Percentiles rank a stretch among this genome's conserved stretches.
phyloP scores from a whole-genome alignment of 1,139 yeast genomes.

The Geotrichum aggregatum region DNA sequence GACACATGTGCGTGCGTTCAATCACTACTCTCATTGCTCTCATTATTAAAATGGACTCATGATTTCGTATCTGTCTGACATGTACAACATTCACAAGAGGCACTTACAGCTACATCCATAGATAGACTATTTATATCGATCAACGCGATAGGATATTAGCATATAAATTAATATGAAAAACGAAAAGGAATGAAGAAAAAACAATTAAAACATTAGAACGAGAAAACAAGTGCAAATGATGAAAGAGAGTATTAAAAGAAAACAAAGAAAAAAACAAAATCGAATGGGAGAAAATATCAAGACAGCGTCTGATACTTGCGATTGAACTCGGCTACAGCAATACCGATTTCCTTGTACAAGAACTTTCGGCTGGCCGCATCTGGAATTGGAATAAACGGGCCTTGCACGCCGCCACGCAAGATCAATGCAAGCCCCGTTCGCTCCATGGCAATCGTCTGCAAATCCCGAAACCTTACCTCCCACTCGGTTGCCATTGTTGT shows the following conservation, averaged over 20 bases:
- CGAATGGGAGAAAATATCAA: slow-evolving; percentile 3
- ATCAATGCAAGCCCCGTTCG: slow-evolving; percentile 72
- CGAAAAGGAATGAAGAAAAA: neutral
- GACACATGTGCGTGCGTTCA: neutral
- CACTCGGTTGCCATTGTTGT: slow-evolving; percentile 58
- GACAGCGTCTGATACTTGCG: slow-evolving; percentile 34
- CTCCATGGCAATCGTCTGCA: slow-evolving; percentile 69
- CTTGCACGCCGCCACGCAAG: slow-evolving; percentile 55
- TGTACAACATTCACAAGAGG: too few species aligned
- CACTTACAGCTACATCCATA: too few species aligned
- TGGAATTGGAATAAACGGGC: slow-evolving; percentile 77
- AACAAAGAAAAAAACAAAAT: neutral
- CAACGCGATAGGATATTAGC: neutral
- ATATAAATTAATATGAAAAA: neutral
- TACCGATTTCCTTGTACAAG: slow-evolving; percentile 67
- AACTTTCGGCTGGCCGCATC: slow-evolving; percentile 61
- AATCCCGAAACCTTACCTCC: slow-evolving; percentile 58
- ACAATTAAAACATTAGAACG: too few species aligned
- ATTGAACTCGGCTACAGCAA: slow-evolving; percentile 79
- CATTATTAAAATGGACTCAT: too few species aligned
- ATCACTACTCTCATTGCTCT: neutral
- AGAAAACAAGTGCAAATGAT: neutral
- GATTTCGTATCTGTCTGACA: too few species aligned
- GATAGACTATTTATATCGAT: too few species aligned
- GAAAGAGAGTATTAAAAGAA: neutral